Evolutionary conservation across 768 basidiomycete species (phyloP).

Genomic region (Hemileccinum rubropunctum): DNA sequence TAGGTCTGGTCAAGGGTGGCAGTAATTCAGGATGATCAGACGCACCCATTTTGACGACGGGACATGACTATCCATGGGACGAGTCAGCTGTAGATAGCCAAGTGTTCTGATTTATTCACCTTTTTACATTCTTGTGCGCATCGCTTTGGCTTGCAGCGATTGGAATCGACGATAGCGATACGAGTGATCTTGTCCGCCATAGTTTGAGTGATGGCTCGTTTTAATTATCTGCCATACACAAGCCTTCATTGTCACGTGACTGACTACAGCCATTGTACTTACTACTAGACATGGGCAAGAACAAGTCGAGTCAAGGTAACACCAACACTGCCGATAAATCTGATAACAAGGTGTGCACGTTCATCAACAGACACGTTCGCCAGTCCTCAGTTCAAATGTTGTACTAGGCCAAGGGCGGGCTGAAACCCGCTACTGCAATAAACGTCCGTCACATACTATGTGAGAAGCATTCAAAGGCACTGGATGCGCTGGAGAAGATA

Average conservation of each 20-base stretch:
- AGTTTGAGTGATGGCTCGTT: constrained; percentile 4
- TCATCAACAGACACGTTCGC: background rate
- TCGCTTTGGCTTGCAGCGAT: constrained; percentile 94
- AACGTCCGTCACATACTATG: constrained; percentile 88
- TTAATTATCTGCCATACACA: no score
- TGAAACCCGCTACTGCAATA: constrained; percentile 78
- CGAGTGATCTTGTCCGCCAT: constrained; percentile 98
- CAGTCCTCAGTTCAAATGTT: background rate
- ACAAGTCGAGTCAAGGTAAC: constrained; percentile 23
- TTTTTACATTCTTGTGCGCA: constrained; percentile 99
- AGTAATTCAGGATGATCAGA: background rate
- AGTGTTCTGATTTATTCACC: constrained; percentile 37
- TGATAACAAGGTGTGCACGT: constrained; percentile 22
- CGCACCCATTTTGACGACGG: constrained; percentile 95
- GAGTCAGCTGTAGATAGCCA: constrained; percentile 8
- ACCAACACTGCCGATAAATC: constrained; percentile 16
- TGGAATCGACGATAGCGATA: constrained; percentile 91
- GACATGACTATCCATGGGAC: constrained; percentile 66
- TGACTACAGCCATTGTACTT: background rate
- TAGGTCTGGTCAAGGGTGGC: background rate
- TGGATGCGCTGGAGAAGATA: constrained; percentile 76
- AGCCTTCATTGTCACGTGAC: constrained; percentile 15
- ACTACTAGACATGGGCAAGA: constrained; percentile 21
- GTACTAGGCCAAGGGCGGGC: constrained; percentile 48
- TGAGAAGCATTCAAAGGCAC: constrained; percentile 80